These are phyloP conservation scores for Albizia julibrissin DNA, from an alignment of 306 rosid genomes.

Conservation along the genomic window DNA sequence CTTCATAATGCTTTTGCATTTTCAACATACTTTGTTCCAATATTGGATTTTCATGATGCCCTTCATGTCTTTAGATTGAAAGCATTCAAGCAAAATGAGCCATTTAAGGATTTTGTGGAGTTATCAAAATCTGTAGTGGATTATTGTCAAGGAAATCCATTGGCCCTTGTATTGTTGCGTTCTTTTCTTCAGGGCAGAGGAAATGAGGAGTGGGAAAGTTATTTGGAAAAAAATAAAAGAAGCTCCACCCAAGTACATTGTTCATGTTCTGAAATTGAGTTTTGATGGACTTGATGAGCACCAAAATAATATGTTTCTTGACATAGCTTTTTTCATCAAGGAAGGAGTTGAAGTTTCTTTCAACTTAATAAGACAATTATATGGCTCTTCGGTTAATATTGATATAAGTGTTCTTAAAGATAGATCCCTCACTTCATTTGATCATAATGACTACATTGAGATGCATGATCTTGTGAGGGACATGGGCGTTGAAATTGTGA, in stretches of 20 bases:
- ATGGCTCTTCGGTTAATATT: neutral
- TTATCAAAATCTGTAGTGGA: neutral
- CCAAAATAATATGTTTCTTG: neutral
- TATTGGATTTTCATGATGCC: constrained; percentile 5
- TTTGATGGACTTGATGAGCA: neutral
- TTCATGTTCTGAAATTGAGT: neutral
- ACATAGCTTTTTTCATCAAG: neutral
- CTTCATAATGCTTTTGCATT: neutral
- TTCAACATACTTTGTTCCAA: neutral
- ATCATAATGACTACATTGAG: neutral
- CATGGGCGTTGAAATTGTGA: neutral
- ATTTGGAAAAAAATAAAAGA: neutral
- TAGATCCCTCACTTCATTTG: neutral
- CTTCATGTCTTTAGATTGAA: constrained; percentile 22
- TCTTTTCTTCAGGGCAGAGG: neutral
- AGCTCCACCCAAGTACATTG: neutral
- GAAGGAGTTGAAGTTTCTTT: neutral
- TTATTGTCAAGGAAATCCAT: neutral
- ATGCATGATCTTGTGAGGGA: neutral
- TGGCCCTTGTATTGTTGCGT: neutral
- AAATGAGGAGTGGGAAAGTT: neutral
- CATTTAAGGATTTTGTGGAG: neutral
- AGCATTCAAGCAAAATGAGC: neutral
- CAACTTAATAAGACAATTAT: neutral
- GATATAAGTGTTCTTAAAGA: neutral